Evolutionary conservation across 768 basidiomycete genomes (phyloP), one percentile per base, ranked within the genome.

Genomic region (Tulasnella sp.): DNA sequence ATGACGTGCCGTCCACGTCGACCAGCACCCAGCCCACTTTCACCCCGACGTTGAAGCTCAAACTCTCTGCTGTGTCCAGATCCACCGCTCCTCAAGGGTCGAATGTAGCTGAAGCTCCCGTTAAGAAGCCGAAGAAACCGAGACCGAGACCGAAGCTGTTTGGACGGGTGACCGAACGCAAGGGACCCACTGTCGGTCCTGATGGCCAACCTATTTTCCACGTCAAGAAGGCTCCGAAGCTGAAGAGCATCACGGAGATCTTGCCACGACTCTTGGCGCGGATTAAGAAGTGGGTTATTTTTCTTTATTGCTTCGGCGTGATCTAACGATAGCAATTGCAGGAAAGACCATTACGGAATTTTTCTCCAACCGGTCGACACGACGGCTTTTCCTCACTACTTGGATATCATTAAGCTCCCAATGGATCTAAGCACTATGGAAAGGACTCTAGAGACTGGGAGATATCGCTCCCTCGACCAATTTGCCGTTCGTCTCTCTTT

Each of bases 401-500:
- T 87, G 18, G 91, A 93, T 87, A 87, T 92, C 74, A 91, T 99
- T 76, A 92, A 93, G 83, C 88, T 89, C 28, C 96, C 97, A 9
- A 99, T 98, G 96, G 96, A 98, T 84, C 88, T 99, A 79, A 94
- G 94, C 0, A 96, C 96, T 0, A 93, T 99, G 88, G 86, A 92
- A 28, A 87, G 88, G 78, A 97, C 96, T 86, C 93, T 96, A 72
- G 89, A 89, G 80, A 90, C 87, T 83, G 93, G 93, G 7, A 91
- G 90, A 81, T 97, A 97, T 85, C 89, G 92, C 28, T 93, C 93
- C 3, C 85, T 95, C 74, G 94, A 95, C 80, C 94, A 95, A 64
- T 95, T 95, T 84, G 88, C 90, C 11, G 94, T 94, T 83, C 80
- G 92, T 87, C 54, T 64, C 22, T 16, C 6, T 42, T 20, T 34